Evolutionary conservation across 176 grass and related monocot species (phyloP).

Genomic region (Triticum turgidum): DNA sequence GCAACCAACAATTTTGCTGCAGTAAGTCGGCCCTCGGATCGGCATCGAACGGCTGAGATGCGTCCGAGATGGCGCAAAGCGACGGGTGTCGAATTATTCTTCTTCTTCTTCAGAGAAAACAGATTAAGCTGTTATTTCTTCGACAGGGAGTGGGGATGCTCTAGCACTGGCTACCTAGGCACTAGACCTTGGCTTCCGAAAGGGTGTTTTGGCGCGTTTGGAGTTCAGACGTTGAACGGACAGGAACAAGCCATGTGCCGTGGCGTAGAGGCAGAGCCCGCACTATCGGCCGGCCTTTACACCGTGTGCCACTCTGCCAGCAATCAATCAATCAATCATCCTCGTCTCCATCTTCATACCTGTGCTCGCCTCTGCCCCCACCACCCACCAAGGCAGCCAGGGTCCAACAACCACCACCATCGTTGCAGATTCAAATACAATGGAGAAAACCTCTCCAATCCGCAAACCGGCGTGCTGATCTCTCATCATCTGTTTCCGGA

Average conservation of each 20-base stretch:
- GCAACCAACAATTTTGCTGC: too few species aligned
- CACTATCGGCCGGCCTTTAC: constrained; percentile 34
- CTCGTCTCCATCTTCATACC: neutral
- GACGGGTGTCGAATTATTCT: too few species aligned
- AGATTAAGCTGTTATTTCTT: too few species aligned
- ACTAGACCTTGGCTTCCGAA: neutral
- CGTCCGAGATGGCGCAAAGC: too few species aligned
- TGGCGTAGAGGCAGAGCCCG: constrained; percentile 19
- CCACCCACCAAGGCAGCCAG: neutral
- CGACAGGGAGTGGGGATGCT: too few species aligned
- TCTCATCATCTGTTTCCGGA: neutral
- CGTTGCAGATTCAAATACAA: neutral
- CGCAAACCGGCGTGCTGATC: neutral
- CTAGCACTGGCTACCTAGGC: too few species aligned
- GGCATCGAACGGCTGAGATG: too few species aligned
- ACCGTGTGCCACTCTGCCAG: neutral
- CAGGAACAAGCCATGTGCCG: constrained; percentile 52
- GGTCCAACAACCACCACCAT: neutral
- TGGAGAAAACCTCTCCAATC: neutral
- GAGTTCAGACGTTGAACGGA: neutral
- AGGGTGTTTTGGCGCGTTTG: neutral
- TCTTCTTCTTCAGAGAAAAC: too few species aligned
- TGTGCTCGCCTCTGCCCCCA: neutral
- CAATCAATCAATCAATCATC: neutral
- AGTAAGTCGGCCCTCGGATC: too few species aligned